Evolutionary conservation across 768 basidiomycete genomes (phyloP).

Genomic region (Mycena indigotica): DNA sequence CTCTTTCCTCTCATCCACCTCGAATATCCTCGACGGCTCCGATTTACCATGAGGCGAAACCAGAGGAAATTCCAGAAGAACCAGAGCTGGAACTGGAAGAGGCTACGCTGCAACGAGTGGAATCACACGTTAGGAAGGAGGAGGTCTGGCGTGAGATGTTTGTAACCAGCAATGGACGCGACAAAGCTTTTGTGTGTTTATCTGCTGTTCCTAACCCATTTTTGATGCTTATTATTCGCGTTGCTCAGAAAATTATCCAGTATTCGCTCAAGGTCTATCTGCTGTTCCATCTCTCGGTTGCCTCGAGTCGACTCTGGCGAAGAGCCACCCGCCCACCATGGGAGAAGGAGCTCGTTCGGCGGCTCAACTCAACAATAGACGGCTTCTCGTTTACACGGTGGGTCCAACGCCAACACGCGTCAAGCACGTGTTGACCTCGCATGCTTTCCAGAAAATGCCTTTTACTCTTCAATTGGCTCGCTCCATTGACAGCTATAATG

Average conservation of each 20-base stretch:
- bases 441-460: constrained; percentile 68
- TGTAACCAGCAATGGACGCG: constrained; percentile 75
- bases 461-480: constrained; percentile 83
- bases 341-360: constrained; percentile 59
- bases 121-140: constrained; percentile 53
- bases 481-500: constrained; percentile 69
- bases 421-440: constrained; percentile 6
- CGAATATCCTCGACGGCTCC: constrained; percentile 52
- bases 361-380: constrained; percentile 62
- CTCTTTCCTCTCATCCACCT: constrained; percentile 76
- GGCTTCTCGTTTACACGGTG: constrained; percentile 80
- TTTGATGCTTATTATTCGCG: constrained; percentile 1
- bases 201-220: background rate
- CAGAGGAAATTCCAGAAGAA: constrained; percentile 44
- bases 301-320: constrained; percentile 49
- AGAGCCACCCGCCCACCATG: constrained; percentile 48
- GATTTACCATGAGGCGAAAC: constrained; percentile 39
- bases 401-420: constrained; percentile 16
- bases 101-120: constrained; percentile 47
- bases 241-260: constrained; percentile 83
- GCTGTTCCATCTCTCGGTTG: constrained; percentile 62
- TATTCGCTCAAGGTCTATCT: constrained; percentile 78
- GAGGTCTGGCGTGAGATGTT: constrained; percentile 84
- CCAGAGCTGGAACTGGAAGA: constrained; percentile 53
- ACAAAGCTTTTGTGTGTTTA: constrained; percentile 78